Percentiles rank a stretch among this genome's conserved stretches.
phyloP scores from a whole-genome alignment of 2,329 filamentous ascomycete species.

The Cadophora gregata region DNA sequence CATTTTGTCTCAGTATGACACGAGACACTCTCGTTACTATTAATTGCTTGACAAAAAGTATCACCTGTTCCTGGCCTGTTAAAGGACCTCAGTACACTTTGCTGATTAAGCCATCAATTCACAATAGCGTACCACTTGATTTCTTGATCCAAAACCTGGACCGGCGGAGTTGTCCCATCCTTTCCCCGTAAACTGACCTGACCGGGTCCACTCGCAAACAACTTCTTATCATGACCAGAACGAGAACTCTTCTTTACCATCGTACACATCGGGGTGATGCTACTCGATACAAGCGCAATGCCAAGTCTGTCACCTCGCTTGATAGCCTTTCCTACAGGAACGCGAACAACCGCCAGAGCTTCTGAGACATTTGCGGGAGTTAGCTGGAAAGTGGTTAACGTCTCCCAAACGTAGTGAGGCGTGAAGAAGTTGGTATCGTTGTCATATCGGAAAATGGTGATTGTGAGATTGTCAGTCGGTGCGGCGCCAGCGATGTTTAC shows the following conservation, averaged over 20 bases:
- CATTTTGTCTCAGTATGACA: too few species aligned
- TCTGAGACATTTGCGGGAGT: slow-evolving; percentile 16
- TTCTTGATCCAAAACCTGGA: slow-evolving; percentile 25
- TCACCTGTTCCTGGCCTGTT: neutral
- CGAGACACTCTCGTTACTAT: too few species aligned
- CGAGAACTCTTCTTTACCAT: slow-evolving; percentile 20
- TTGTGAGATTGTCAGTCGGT: slow-evolving; percentile 26
- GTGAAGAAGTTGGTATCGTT: slow-evolving; percentile 36
- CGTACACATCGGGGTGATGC: slow-evolving; percentile 32
- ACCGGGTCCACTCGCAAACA: slow-evolving; percentile 34
- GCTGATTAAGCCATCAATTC: neutral
- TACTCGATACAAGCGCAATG: slow-evolving; percentile 29
- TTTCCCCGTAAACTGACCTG: slow-evolving; percentile 31
- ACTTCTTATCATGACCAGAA: slow-evolving; percentile 20
- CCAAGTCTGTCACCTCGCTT: slow-evolving; percentile 33
- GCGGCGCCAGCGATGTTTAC: slow-evolving; percentile 32
- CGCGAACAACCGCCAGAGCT: slow-evolving; percentile 24
- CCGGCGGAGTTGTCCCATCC: slow-evolving; percentile 25
- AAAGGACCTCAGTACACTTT: neutral
- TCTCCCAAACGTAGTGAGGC: slow-evolving; percentile 36
- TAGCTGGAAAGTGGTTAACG: slow-evolving; percentile 28
- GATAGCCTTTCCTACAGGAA: slow-evolving; percentile 25
- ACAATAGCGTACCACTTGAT: slow-evolving; percentile 33
- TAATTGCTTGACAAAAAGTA: too few species aligned
- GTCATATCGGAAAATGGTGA: slow-evolving; percentile 35